These are phyloP conservation scores for Claviceps sp. DNA, from an alignment of 2,329 filamentous ascomycete species.

Conservation along the genomic window DNA sequence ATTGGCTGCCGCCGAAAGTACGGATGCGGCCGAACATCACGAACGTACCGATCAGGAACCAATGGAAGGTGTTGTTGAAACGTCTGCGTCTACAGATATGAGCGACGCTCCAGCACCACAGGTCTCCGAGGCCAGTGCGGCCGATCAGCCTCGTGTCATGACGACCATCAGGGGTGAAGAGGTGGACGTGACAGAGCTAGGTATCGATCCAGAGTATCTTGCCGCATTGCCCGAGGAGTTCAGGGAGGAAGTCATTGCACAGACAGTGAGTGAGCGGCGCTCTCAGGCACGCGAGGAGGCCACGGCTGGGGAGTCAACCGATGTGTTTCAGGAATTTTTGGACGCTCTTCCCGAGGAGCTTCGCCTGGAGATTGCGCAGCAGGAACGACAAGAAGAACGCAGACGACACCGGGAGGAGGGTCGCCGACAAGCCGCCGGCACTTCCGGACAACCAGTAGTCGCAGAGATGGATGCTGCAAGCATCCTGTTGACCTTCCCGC, in stretches of 20 bases:
- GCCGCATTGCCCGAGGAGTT: conserved; percentile 96
- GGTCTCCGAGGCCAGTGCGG: conserved; percentile 3
- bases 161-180: conserved; percentile 77
- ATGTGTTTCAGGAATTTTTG: conserved; percentile 86
- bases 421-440: conserved; percentile 49
- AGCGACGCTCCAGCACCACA: conserved; percentile 17
- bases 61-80: conserved; percentile 72
- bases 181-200: conserved; percentile 84
- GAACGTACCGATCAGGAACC: conserved; percentile 20
- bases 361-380: conserved; percentile 76
- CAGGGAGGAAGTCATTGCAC: conserved; percentile 87
- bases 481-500: conserved; percentile 82
- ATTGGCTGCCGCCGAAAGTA: conserved; percentile 44
- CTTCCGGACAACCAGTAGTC: conserved; percentile 36
- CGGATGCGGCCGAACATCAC: conserved; percentile 22
- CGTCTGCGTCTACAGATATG: conserved; percentile 23
- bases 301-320: conserved; percentile 58
- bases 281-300: conserved; percentile 59
- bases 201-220: conserved; percentile 88
- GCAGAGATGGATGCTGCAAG: conserved; percentile 82
- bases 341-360: conserved; percentile 86
- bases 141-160: conserved; percentile 44
- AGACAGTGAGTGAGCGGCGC: conserved; percentile 72
- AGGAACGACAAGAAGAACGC: conserved; percentile 79
- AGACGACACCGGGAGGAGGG: conserved; percentile 74